Conservation (phyloP, 768 basidiomycete genomes). For the Kwoniella europaea region DNA sequence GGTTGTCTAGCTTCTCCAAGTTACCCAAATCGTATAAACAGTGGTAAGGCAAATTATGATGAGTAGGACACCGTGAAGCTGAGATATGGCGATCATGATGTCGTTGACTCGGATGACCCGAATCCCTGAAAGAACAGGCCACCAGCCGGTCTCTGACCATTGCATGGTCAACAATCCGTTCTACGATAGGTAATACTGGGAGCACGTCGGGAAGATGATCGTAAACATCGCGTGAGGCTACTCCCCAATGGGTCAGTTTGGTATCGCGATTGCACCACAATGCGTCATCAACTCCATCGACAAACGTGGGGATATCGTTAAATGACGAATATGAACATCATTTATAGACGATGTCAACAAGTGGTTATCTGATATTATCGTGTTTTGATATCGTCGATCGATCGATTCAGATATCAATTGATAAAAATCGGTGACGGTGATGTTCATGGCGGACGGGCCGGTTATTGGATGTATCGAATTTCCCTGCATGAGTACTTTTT, state of each 20-base stretch:
- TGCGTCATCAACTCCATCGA: conserved; percentile 1
- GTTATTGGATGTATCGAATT: background rate
- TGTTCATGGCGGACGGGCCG: background rate
- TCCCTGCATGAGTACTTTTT: background rate
- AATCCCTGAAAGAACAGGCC: background rate
- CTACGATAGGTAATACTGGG: background rate
- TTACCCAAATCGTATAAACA: background rate
- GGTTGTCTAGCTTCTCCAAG: background rate
- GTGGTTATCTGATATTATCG: background rate
- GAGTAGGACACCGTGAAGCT: background rate
- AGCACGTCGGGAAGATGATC: background rate
- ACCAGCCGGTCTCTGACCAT: background rate
- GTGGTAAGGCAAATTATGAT: background rate
- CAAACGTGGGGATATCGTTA: background rate
- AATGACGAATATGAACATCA: conserved; percentile 4
- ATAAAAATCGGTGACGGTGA: conserved; percentile 5
- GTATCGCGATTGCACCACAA: background rate
- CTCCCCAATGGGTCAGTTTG: background rate
- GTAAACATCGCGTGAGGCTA: conserved; percentile 1
- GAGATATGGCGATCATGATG: background rate
- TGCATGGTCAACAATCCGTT: background rate
- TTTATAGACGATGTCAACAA: background rate
- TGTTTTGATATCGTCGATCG: background rate
- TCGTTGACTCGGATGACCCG: conserved; percentile 4
- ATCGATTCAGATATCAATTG: conserved; percentile 6